Conservation (phyloP, 2,329 filamentous ascomycete species). For the Fusarium compactum region DNA sequence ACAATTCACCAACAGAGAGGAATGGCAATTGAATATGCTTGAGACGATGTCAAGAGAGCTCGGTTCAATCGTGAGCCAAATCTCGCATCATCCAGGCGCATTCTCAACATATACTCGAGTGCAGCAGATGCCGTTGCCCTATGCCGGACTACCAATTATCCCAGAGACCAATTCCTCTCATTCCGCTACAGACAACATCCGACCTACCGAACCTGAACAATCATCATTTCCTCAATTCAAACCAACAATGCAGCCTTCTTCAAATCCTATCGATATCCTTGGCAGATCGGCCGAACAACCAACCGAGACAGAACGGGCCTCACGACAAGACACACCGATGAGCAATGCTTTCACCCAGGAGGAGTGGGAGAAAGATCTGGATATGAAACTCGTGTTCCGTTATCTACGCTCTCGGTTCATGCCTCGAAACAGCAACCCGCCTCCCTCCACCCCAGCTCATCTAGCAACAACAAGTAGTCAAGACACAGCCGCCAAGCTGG, state of each 20-base stretch:
- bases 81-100: conserved; percentile 84
- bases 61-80: conserved; percentile 82
- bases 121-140: conserved; percentile 75
- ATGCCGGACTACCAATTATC: conserved; percentile 80
- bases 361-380: conserved; percentile 94
- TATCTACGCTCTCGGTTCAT: conserved; percentile 84
- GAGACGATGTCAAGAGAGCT: conserved; percentile 89
- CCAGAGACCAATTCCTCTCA: conserved; percentile 61
- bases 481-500: conserved; percentile 80
- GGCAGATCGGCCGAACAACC: conserved; percentile 45
- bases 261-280: conserved; percentile 55
- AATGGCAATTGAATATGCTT: conserved; percentile 83
- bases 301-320: conserved; percentile 36
- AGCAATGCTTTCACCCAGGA: conserved; percentile 70
- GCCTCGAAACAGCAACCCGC: conserved; percentile 58
- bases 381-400: conserved; percentile 90
- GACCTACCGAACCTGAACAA: conserved; percentile 41
- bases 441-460: conserved; percentile 59
- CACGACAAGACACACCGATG: conserved; percentile 43
- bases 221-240: conserved; percentile 57
- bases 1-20: conserved; percentile 53
- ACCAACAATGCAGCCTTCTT: conserved; percentile 58
- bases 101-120: conserved; percentile 83
- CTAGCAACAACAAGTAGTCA: conserved; percentile 65
- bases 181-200: conserved; percentile 44